Evolutionary conservation across 257 asterid species (phyloP).

Genomic region (Misopates orontium): DNA sequence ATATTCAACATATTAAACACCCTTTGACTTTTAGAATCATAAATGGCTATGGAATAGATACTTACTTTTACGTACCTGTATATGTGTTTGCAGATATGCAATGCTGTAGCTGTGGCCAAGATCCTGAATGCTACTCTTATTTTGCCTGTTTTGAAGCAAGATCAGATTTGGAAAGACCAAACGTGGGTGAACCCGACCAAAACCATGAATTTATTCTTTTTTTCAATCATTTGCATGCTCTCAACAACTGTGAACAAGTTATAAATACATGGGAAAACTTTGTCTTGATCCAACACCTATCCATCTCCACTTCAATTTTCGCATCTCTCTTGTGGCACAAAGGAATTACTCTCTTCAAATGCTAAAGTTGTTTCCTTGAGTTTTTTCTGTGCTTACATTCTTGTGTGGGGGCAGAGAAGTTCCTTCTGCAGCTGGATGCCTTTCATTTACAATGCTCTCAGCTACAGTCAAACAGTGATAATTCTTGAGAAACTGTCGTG

Average conservation of each 20-base stretch:
- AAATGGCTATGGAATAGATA: conserved; percentile 18
- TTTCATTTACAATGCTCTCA: background rate
- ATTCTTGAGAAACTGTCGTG: conserved; percentile 2
- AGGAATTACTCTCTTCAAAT: too few relatives aligned
- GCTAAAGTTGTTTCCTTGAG: too few relatives aligned
- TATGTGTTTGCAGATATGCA: conserved; percentile 76
- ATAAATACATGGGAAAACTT: too few relatives aligned
- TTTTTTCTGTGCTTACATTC: too few relatives aligned
- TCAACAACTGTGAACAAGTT: too few relatives aligned
- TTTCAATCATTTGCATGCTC: conserved; percentile 2
- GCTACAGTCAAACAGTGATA: background rate
- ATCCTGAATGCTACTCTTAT: conserved; percentile 95
- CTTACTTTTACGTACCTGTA: conserved; percentile 14
- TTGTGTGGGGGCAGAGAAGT: too few relatives aligned
- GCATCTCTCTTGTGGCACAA: too few relatives aligned
- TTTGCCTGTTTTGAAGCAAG: conserved; percentile 97
- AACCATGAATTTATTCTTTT: conserved; percentile 16
- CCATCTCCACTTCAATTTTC: too few relatives aligned
- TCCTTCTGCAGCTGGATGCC: background rate
- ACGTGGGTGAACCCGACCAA: conserved; percentile 67
- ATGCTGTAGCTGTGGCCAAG: conserved; percentile 99
- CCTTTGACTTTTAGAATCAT: conserved; percentile 5
- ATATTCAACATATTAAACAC: background rate
- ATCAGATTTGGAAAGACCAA: conserved; percentile 99
- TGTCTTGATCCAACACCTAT: too few relatives aligned